phyloP scores from a whole-genome alignment of 2,329 filamentous ascomycete species.

The Onygenales sp. region DNA sequence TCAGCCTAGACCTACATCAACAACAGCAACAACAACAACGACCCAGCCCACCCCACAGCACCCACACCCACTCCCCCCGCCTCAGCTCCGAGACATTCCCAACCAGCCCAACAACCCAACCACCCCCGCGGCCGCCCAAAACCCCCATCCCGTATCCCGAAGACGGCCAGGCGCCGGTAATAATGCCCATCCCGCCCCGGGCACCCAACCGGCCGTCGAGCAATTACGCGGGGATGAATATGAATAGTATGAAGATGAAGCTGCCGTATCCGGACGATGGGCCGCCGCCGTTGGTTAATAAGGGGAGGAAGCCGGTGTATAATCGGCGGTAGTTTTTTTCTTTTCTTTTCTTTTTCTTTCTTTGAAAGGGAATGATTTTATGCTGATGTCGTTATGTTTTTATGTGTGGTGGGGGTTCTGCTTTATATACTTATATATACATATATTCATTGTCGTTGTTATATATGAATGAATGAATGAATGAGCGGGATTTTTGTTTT shows the following conservation, averaged over 20 bases:
- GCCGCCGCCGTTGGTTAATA: slow-evolving; percentile 74
- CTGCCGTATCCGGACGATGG: slow-evolving; percentile 78
- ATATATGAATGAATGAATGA: too few species aligned
- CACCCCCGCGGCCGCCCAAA: slow-evolving; percentile 68
- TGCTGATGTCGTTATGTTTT: slow-evolving; percentile 1
- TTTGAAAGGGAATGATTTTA: neutral
- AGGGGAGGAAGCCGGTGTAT: slow-evolving; percentile 74
- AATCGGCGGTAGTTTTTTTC: slow-evolving; percentile 36
- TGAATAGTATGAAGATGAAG: slow-evolving; percentile 13
- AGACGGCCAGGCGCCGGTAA: slow-evolving; percentile 19
- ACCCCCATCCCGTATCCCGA: slow-evolving; percentile 55
- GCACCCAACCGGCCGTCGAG: slow-evolving; percentile 16
- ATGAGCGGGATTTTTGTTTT: too few species aligned
- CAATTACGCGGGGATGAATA: slow-evolving; percentile 2
- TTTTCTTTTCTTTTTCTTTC: neutral
- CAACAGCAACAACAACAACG: neutral
- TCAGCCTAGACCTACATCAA: slow-evolving; percentile 26
- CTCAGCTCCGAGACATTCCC: slow-evolving; percentile 25
- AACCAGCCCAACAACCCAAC: slow-evolving; percentile 28
- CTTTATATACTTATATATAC: too few species aligned
- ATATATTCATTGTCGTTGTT: too few species aligned
- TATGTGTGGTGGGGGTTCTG: neutral
- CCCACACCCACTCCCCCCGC: slow-evolving; percentile 22
- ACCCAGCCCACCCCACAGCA: slow-evolving; percentile 20
- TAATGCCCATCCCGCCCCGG: slow-evolving; percentile 28